These are phyloP conservation scores for Microsporum ferrugineum DNA, from an alignment of 2,329 filamentous ascomycete species.

Conservation along the genomic window DNA sequence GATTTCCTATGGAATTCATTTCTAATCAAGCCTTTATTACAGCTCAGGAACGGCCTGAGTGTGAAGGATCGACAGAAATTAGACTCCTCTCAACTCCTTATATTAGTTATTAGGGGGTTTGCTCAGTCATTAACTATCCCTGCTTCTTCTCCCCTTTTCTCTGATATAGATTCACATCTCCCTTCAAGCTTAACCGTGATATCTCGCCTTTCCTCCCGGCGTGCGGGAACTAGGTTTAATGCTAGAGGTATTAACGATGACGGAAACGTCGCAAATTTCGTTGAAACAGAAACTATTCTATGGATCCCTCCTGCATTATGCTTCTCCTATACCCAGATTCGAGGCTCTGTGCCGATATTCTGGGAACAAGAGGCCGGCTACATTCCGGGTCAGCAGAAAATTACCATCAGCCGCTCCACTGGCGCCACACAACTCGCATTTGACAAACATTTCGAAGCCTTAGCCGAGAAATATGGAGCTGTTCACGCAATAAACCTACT, in stretches of 20 bases:
- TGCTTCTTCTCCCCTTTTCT: conserved; percentile 59
- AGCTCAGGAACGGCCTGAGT: conserved; percentile 74
- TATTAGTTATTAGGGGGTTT: conserved; percentile 87
- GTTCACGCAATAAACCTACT: conserved; percentile 89
- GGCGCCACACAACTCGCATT: conserved; percentile 92
- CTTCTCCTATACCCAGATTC: conserved; percentile 87
- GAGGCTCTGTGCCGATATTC: conserved; percentile 89
- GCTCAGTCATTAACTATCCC: conserved; percentile 79
- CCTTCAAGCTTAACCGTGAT: conserved; percentile 81
- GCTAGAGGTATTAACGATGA: conserved; percentile 96
- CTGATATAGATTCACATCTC: conserved; percentile 54
- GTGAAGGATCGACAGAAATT: conserved; percentile 63
- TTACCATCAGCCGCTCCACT: conserved; percentile 72
- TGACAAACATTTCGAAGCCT: conserved; percentile 82
- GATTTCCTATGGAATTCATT: conserved; percentile 96
- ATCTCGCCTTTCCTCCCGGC: conserved; percentile 76
- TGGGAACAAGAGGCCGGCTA: conserved; percentile 91
- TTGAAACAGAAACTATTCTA: conserved; percentile 92
- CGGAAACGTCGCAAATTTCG: conserved; percentile 94
- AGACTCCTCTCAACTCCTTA: conserved; percentile 79
- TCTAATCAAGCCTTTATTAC: conserved; percentile 87
- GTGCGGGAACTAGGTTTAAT: conserved; percentile 92
- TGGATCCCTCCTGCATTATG: conserved; percentile 66
- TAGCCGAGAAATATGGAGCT: conserved; percentile 77
- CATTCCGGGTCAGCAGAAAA: conserved; percentile 87